Evolutionary conservation across 2,329 filamentous ascomycete genomes (phyloP), one percentile per base, ranked within the genome.

Genomic region (Colletotrichum abscissum): DNA sequence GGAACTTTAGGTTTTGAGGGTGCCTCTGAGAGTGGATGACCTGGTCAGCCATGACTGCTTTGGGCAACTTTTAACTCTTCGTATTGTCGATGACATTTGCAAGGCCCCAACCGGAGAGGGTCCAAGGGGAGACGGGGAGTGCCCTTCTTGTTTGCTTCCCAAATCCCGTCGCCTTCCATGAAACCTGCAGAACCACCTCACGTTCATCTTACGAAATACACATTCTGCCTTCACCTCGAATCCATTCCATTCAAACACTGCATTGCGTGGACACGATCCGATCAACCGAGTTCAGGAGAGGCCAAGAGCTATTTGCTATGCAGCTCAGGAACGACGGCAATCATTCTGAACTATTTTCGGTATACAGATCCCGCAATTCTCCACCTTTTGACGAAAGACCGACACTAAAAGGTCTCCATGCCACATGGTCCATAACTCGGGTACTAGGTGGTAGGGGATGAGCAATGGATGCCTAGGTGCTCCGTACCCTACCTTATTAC

Each of bases 1-100:
- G 54, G 42, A 64, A 54, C 55, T 60, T 73, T 54, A 73, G 56
- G 55, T 66, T 73, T 70, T 19, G 52, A 60, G 59, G 28, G 28
- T 59, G 46, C 46, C 38, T 42, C 46, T 60, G 46, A 60, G 59
- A 62, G 67, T 70, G 56, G 33, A 55, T 58, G 58, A 28, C 38
- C 35, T 26, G 33, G 55, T 60, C 46, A 69, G 56, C 60, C 46
- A 56, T 70, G 33, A 49, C 66, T 70, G 55, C 49, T 72, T 69
- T 64, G 65, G 38, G 30, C 59, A 72, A 68, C 14, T 59, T 35
- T 38, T 19, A 38, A 12, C 26, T 19, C 58, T 26, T 24, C 52
- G 52, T 28, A 49, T 26, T 9, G 38, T 57, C 24, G 38, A 55
- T 62, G 68, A 33, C 56, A 62, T 59, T 71, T 42, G 11, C 30